Percentiles rank a stretch among this genome's conserved stretches.
These are phyloP conservation scores for Scleroderma bovista DNA, from an alignment of 768 basidiomycete genomes.

Conservation along the genomic window DNA sequence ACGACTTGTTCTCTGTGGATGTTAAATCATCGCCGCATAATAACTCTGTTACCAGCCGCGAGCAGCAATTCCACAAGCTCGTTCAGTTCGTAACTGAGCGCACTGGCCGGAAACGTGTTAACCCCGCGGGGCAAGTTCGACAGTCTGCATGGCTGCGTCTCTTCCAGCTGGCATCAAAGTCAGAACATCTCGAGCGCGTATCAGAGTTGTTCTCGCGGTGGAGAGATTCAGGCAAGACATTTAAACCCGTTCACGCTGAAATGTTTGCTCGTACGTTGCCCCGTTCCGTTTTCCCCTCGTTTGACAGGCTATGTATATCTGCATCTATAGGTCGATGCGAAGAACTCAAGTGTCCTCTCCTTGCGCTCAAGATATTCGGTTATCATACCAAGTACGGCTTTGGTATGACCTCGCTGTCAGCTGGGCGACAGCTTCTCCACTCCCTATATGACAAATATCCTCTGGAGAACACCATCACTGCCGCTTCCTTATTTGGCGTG, in stretches of 20 bases:
- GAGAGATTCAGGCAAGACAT: conserved; percentile 39
- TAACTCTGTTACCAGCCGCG: conserved; percentile 9
- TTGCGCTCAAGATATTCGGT: conserved; percentile 58
- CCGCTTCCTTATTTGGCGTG: conserved; percentile 47
- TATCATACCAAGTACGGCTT: conserved; percentile 59
- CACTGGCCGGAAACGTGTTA: conserved; percentile 22
- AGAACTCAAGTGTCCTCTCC: conserved; percentile 46
- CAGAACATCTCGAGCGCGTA: conserved; percentile 45
- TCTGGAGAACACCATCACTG: conserved; percentile 42
- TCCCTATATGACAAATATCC: conserved; percentile 45
- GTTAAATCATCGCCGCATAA: not conserved
- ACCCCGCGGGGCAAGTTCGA: conserved; percentile 34
- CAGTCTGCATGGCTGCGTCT: conserved; percentile 46
- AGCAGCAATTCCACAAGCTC: conserved; percentile 16
- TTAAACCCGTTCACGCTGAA: conserved; percentile 37
- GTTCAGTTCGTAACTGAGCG: conserved; percentile 26
- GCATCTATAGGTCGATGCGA: conserved; percentile 50
- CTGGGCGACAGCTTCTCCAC: conserved; percentile 54
- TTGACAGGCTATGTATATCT: not conserved
- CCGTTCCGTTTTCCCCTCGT: not conserved
- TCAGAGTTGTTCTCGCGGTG: conserved; percentile 45
- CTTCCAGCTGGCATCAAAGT: conserved; percentile 43
- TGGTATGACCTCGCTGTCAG: conserved; percentile 39
- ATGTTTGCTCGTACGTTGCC: conserved; percentile 49
- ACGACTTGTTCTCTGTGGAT: conserved; percentile 10